A percentile compares a stretch with the other conserved stretches of the same genome.
These are phyloP conservation scores for Termitomyces titanicus DNA, from an alignment of 768 basidiomycete species.

Conservation along the genomic window DNA sequence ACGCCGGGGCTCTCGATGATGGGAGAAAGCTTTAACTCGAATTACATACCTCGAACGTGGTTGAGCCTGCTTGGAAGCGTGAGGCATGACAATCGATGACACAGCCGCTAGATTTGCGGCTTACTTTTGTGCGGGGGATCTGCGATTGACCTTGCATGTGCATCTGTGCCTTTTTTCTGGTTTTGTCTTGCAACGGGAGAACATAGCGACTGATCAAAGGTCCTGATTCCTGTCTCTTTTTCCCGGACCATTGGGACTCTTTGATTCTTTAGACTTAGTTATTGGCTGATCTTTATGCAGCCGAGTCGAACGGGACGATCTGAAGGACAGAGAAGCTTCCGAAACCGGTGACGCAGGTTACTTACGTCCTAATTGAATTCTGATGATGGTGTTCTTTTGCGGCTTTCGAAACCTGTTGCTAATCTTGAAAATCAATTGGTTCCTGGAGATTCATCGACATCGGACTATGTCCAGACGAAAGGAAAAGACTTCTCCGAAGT, in stretches of 20 bases:
- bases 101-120: not conserved
- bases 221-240: no score
- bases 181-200: no score
- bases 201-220: no score
- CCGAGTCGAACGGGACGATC: not conserved
- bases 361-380: not conserved
- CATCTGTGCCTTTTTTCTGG: no score
- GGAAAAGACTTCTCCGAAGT: not conserved
- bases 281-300: not conserved
- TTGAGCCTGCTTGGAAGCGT: not conserved
- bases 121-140: not conserved
- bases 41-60: conserved; percentile 9
- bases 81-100: not conserved
- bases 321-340: not conserved
- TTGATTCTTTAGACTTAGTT: no score
- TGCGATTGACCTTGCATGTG: no score
- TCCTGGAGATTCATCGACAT: not conserved
- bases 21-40: conserved; percentile 13
- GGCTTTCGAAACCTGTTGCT: not conserved
- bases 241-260: no score
- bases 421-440: not conserved
- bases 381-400: not conserved
- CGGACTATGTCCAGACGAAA: not conserved
- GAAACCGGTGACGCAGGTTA: not conserved
- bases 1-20: conserved; percentile 8